phyloP scores from a whole-genome alignment of 495 filamentous ascomycete genomes.

The Penicillium canescens region DNA sequence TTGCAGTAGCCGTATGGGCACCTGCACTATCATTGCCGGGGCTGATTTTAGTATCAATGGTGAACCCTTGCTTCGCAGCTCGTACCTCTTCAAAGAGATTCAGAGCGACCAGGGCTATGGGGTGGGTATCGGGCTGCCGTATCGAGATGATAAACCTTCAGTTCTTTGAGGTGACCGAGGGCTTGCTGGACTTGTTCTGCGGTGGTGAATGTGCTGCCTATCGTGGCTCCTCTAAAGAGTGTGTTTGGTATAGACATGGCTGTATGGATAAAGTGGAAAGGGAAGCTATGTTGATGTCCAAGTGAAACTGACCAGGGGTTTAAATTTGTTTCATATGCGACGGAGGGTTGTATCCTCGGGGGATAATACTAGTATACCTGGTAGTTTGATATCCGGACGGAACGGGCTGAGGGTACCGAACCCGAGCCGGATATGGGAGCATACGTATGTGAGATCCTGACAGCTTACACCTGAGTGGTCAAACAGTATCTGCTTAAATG shows the following conservation, averaged over 20 bases:
- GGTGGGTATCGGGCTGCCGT: conserved; percentile 48
- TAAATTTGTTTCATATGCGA: too few species aligned
- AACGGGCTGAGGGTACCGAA: too few species aligned
- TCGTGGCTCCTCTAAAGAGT: conserved; percentile 36
- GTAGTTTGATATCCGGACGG: too few species aligned
- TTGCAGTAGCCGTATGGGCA: conserved; percentile 25
- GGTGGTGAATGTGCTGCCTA: conserved; percentile 29
- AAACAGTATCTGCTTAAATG: too few species aligned
- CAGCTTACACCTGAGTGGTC: too few species aligned
- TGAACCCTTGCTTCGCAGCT: conserved; percentile 27
- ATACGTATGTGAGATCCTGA: not conserved
- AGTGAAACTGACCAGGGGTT: too few species aligned
- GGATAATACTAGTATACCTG: too few species aligned
- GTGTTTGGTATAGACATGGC: conserved; percentile 12
- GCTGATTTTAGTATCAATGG: conserved; percentile 44
- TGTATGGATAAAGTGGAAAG: not conserved
- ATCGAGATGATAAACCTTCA: conserved; percentile 40
- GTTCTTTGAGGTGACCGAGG: conserved; percentile 22
- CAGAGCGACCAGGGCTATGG: conserved; percentile 37
- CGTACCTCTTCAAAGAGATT: conserved; percentile 42
- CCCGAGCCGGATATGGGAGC: not conserved
- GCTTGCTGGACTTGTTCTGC: conserved; percentile 23
- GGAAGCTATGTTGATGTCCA: too few species aligned
- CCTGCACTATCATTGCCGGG: conserved; percentile 8
- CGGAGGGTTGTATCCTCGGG: too few species aligned